A percentile compares a stretch with the other conserved stretches of the same genome.
Evolutionary conservation across 768 basidiomycete genomes (phyloP).

Genomic region (Lentinula boryana): DNA sequence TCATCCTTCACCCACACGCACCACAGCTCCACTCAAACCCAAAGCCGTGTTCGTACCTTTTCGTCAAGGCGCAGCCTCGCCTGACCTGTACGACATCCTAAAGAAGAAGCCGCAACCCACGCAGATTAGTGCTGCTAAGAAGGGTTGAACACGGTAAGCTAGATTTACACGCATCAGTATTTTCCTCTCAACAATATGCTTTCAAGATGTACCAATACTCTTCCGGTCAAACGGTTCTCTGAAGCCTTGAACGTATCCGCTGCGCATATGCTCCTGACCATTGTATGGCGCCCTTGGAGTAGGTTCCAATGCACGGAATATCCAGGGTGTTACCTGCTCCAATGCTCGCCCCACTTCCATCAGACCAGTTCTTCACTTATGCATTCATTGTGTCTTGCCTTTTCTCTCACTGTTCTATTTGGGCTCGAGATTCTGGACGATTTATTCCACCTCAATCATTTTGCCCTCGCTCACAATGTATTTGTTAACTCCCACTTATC

Average conservation of each 20-base stretch:
- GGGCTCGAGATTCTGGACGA: neutral
- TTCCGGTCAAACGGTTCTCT: neutral
- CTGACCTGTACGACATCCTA: conserved; percentile 8
- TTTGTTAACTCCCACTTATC: neutral
- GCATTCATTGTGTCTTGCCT: neutral
- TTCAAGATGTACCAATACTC: neutral
- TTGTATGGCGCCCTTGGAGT: neutral
- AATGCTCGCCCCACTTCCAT: neutral
- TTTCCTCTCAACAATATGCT: neutral
- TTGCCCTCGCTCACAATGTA: neutral
- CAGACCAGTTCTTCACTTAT: neutral
- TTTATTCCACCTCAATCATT: neutral
- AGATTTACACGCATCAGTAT: neutral
- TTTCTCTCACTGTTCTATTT: neutral
- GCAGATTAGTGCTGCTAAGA: neutral
- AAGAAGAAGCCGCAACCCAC: conserved; percentile 7
- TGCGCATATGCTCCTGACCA: neutral
- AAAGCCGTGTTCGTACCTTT: conserved; percentile 6
- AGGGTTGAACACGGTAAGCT: neutral
- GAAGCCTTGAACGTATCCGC: neutral
- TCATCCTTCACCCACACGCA: neutral
- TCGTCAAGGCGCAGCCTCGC: conserved; percentile 5
- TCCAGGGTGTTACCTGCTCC: neutral
- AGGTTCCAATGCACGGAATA: neutral
- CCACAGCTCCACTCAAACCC: neutral